Percentiles rank a stretch among this genome's conserved stretches.
phyloP scores from a whole-genome alignment of 2,329 filamentous ascomycete genomes.

The Cordyceps farinosa region DNA sequence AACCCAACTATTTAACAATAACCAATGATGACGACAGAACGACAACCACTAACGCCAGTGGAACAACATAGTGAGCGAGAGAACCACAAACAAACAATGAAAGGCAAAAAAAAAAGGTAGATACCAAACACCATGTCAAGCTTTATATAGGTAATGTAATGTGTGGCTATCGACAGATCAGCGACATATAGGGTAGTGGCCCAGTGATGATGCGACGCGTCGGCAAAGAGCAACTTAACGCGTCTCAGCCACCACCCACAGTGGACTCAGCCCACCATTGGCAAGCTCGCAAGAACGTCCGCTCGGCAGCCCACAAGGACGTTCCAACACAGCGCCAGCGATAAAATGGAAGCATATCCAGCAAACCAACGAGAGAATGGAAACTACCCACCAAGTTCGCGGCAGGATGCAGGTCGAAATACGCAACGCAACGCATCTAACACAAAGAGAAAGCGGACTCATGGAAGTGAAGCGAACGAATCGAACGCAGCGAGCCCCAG shows the following conservation, averaged over 20 bases:
- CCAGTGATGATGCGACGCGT: background rate
- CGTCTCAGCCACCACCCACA: background rate
- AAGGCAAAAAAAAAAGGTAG: too few species aligned
- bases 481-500: background rate
- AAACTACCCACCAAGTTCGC: background rate
- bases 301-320: background rate
- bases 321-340: too few species aligned
- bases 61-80: too few species aligned
- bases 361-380: background rate
- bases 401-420: background rate
- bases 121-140: too few species aligned
- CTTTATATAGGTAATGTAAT: too few species aligned
- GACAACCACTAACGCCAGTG: too few species aligned
- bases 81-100: too few species aligned
- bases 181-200: background rate
- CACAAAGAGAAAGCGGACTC: constrained; percentile 25
- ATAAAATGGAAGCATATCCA: background rate
- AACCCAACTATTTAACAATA: too few species aligned
- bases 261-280: background rate
- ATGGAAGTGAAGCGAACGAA: constrained; percentile 21
- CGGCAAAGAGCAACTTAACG: background rate
- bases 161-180: too few species aligned
- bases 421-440: constrained; percentile 28
- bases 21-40: too few species aligned
- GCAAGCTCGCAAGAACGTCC: background rate